Base-by-base conservation (phyloP, 257 asterid species). In the Scutellaria baicalensis region DNA sequence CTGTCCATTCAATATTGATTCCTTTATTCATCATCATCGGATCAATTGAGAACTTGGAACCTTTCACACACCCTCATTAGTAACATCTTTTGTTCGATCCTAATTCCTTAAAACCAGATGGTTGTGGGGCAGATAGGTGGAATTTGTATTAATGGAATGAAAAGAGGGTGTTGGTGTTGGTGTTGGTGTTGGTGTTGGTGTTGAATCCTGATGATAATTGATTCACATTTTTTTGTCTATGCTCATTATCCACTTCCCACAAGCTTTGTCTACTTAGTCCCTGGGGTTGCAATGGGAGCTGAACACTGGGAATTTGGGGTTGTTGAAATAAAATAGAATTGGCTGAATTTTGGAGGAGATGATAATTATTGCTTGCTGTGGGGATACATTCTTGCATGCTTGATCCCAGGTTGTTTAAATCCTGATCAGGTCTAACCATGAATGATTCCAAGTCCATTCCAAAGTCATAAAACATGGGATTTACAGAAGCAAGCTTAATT, bases 401-500 rank as follows among this genome's bases (percentile, higher is more conserved):
- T 59, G 84, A 61, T 75, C 62, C 73, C 84, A 83, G 74, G 65
- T 73, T 80, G 66, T 72, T 72, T 52, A 80, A 66, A 58, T 74
- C 83, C 91, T 84, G 93, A 59, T 86, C 85, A 76, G 88, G 86
- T 62, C 75, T 77, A 43, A 66, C 76, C 86, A 88, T 83, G 78
- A 84, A 62, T 50, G 87, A 21, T 59, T 92, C 95, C 9, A 86
- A 75, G 70, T 92, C 97, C 89, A 85, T 73, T 14, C 87, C 90
- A 47, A 84, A 89, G 82, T 92, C 89, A 72, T 89, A 83, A 20
- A 64, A 81, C 84, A 78, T 78, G 66, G 96, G 97, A 75, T 83
- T 86, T 35, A 79, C 68, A 54, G 94, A 83, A 77, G 96, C 91
- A 74, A 92, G 94, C 86, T 88, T 92, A 97, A 88, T 89, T n/a